Conservation (phyloP, 495 filamentous ascomycete species). For the Pseudevernia furfuracea region DNA sequence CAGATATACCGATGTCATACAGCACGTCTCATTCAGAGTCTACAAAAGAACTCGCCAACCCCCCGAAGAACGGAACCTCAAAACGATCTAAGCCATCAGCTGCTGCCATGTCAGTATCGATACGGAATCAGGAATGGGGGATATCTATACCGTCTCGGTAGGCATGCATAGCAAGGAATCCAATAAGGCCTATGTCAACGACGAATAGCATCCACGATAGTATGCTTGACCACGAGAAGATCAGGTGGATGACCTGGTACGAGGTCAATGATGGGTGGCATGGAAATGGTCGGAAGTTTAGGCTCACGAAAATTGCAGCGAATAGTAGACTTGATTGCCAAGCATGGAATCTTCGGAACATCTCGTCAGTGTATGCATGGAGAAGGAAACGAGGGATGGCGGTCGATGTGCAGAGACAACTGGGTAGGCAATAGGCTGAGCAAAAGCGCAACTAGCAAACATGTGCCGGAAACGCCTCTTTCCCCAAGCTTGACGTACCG, state of each 20-base stretch:
- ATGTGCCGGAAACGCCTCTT: not conserved
- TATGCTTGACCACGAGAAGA: conserved; percentile 77
- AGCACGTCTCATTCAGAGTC: conserved; percentile 65
- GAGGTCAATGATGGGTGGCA: conserved; percentile 1
- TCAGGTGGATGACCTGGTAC: conserved; percentile 59
- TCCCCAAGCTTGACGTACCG: conserved; percentile 48
- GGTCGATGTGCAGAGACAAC: not conserved
- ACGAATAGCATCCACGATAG: conserved; percentile 77
- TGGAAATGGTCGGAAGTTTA: not conserved
- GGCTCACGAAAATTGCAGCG: conserved; percentile 66
- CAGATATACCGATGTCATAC: not conserved
- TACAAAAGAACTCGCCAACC: conserved; percentile 79
- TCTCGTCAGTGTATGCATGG: not conserved
- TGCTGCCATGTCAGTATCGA: conserved; percentile 30
- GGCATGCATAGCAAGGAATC: conserved; percentile 65
- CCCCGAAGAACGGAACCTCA: conserved; percentile 82
- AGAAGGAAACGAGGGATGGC: not conserved
- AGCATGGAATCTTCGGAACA: conserved; percentile 69
- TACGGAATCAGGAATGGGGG: not conserved
- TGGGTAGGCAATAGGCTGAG: not conserved
- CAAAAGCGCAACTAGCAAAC: not conserved
- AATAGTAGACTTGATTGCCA: conserved; percentile 92
- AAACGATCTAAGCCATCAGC: conserved; percentile 86
- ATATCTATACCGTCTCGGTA: conserved; percentile 65
- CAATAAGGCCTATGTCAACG: conserved; percentile 68